These are phyloP conservation scores for Metarhizium brunneum DNA, from an alignment of 2,329 filamentous ascomycete species.

Conservation along the genomic window DNA sequence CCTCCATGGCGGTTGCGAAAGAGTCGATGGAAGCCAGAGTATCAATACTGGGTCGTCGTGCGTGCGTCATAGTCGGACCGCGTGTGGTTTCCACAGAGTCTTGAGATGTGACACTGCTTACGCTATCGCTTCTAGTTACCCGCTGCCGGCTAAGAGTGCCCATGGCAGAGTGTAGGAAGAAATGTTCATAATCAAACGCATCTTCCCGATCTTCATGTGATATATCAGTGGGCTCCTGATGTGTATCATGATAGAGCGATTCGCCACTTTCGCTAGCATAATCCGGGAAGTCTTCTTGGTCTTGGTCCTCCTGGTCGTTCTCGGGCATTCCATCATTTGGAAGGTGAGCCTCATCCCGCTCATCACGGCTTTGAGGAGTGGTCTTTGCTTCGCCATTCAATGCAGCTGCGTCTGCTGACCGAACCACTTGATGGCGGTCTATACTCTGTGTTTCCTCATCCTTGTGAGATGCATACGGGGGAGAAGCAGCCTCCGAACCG, in stretches of 20 bases:
- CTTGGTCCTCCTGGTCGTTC: slow-evolving; percentile 15
- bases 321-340: slow-evolving; percentile 3
- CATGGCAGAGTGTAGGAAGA: slow-evolving; percentile 88
- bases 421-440: neutral
- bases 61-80: slow-evolving; percentile 26
- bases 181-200: slow-evolving; percentile 93
- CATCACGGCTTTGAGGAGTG: neutral
- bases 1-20: slow-evolving; percentile 49
- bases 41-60: slow-evolving; percentile 35
- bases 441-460: neutral
- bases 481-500: slow-evolving; percentile 1
- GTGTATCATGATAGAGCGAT: slow-evolving; percentile 52
- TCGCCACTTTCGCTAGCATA: slow-evolving; percentile 54
- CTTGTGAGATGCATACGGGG: neutral
- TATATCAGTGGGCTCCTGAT: slow-evolving; percentile 41
- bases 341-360: neutral
- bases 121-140: slow-evolving; percentile 26
- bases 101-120: slow-evolving; percentile 47
- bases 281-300: slow-evolving; percentile 4
- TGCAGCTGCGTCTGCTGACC: neutral
- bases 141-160: slow-evolving; percentile 54
- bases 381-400: neutral
- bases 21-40: slow-evolving; percentile 43
- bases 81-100: slow-evolving; percentile 54
- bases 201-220: slow-evolving; percentile 91